Conservation (phyloP, 2,329 filamentous ascomycete species). For the Hirsutella thompsonii region DNA sequence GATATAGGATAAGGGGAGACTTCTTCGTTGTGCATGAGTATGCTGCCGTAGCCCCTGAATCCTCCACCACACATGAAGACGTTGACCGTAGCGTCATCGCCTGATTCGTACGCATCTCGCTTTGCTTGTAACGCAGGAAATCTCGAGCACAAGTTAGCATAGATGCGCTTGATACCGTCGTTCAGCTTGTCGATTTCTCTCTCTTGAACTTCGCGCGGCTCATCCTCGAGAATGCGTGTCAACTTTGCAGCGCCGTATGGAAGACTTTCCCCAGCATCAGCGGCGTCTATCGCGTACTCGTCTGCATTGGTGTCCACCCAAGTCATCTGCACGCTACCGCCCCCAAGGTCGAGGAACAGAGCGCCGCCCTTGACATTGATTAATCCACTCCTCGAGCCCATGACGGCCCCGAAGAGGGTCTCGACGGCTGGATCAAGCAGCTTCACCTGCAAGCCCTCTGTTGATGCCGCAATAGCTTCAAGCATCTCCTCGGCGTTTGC, state of each 20-base stretch:
- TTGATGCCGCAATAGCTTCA: constrained; percentile 44
- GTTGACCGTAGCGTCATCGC: constrained; percentile 35
- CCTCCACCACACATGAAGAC: constrained; percentile 84
- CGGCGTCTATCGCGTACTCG: constrained; percentile 39
- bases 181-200: constrained; percentile 42
- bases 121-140: constrained; percentile 36
- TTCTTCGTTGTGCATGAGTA: constrained; percentile 67
- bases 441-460: constrained; percentile 53
- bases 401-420: constrained; percentile 62
- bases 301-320: constrained; percentile 39
- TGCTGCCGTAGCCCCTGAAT: constrained; percentile 81
- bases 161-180: constrained; percentile 45
- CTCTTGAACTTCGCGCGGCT: constrained; percentile 25
- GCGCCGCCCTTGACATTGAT: constrained; percentile 47
- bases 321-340: constrained; percentile 54
- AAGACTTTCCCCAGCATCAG: constrained; percentile 40
- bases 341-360: constrained; percentile 77
- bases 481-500: constrained; percentile 60
- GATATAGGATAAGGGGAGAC: constrained; percentile 73
- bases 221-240: constrained; percentile 32
- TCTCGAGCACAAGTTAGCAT: constrained; percentile 33
- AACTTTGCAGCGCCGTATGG: constrained; percentile 49
- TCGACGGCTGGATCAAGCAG: constrained; percentile 71
- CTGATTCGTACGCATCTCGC: constrained; percentile 19
- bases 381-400: constrained; percentile 70